Evolutionary conservation across 176 grass and related monocot genomes (phyloP).

Genomic region (Alopecurus myosuroides): DNA sequence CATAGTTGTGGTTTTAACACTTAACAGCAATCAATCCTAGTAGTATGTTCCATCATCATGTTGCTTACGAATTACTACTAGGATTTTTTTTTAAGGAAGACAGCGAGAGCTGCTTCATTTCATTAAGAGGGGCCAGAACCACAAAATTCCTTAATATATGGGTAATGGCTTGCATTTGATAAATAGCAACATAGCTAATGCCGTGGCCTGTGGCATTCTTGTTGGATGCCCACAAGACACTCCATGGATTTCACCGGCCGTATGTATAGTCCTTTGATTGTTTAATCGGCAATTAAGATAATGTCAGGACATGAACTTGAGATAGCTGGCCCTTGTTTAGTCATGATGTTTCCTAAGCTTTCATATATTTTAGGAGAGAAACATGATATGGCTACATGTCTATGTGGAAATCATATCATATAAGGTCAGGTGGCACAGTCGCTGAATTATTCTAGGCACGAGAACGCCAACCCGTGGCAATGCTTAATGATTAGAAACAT

Average conservation of each 20-base stretch:
- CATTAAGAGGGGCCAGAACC: too few species aligned
- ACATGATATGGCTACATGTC: conserved; percentile 1
- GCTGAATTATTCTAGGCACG: conserved; percentile 7
- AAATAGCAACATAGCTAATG: background rate
- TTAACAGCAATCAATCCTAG: too few species aligned
- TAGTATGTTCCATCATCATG: background rate
- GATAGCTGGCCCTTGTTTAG: conserved; percentile 12
- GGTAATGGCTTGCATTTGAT: background rate
- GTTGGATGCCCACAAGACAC: background rate
- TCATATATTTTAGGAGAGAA: too few species aligned
- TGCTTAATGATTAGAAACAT: background rate
- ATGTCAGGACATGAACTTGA: background rate
- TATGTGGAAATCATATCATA: background rate
- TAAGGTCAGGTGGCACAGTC: conserved; percentile 6
- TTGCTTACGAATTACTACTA: background rate
- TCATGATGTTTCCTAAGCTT: conserved; percentile 16
- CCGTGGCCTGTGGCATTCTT: background rate
- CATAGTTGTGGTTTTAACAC: background rate
- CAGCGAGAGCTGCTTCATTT: too few species aligned
- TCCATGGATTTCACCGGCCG: background rate
- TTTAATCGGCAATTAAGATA: background rate
- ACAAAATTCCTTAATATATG: background rate
- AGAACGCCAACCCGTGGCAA: background rate
- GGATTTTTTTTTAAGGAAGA: too few species aligned
- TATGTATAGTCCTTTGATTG: background rate